Base-by-base conservation (phyloP, 2,329 filamentous ascomycete species). In the Trichoderma asperellum region DNA sequence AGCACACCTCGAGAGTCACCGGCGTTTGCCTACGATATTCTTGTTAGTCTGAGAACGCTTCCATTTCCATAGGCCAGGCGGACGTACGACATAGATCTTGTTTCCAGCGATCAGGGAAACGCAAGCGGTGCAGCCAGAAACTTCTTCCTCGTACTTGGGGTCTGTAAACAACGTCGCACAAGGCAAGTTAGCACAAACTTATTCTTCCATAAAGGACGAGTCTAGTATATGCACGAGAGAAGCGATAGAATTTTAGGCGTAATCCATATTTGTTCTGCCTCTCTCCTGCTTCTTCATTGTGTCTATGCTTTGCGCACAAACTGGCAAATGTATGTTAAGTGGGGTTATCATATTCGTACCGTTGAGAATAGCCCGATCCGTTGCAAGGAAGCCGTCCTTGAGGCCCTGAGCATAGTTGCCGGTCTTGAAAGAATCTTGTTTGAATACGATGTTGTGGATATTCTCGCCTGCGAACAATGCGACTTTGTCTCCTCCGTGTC, bases 321-420 rank as follows among this genome's bases (percentile, higher is more conserved):
- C 37, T 35, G 18, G 59, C 40, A 62, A 68, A 57, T 27, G 53
- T 10, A 49, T 49, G 24, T 49, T 24, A 47, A 66, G 56, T 53
- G 63, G 24, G 61, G 62, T 12, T 43, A 61, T 37, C 7, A 21
- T 16, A 66, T 32, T 73, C 76, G 76, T 90, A 98, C 96, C 96
- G 81, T 92, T 96, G 74, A 99, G 85, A 79, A 99, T 98, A 74
- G 96, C 96, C 75, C 95, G 87, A 82, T 99, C 96, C 69, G 94
- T 97, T 59, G 96, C 96, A 68, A 99, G 86, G 81, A 99, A 99
- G 70, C 94, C 95, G 80, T 99, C 96, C 84, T 97, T 97, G 75
- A 99, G 86, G 65, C 95, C 93, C 85, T 98, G 96, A 79, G 96
- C 93, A 76, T 97, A 93, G 81, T 98, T 91, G 74, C 92, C 93